Conservation (phyloP, 129 eudicot genomes). For the Kitagawia praeruptora region DNA sequence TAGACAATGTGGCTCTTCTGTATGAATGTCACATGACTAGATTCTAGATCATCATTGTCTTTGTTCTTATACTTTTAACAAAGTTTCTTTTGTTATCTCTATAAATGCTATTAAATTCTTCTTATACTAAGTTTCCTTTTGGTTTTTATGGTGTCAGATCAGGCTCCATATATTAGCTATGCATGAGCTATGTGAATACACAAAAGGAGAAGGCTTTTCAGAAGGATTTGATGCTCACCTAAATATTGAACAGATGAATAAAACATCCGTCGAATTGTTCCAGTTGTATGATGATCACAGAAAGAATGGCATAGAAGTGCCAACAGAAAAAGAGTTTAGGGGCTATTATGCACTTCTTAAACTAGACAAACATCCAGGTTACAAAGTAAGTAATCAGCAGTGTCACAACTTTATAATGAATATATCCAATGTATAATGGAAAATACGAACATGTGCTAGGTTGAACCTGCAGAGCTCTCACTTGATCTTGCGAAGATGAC, state of each 20-base stretch:
- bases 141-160: conserved; percentile 46
- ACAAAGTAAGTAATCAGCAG: conserved; percentile 58
- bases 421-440: conserved; percentile 18
- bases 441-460: conserved; percentile 45
- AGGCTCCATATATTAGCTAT: conserved; percentile 90
- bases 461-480: conserved; percentile 97
- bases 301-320: conserved; percentile 73
- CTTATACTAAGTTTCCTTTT: conserved; percentile 3
- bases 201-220: conserved; percentile 95
- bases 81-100: background rate
- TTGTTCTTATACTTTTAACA: background rate
- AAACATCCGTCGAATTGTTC: conserved; percentile 90
- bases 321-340: conserved; percentile 88
- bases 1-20: background rate
- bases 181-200: conserved; percentile 92
- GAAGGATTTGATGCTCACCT: conserved; percentile 99
- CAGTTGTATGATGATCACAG: conserved; percentile 93
- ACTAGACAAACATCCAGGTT: conserved; percentile 96
- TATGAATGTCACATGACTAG: background rate
- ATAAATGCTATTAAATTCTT: background rate
- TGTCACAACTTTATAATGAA: conserved; percentile 8
- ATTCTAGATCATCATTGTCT: background rate
- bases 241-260: conserved; percentile 97
- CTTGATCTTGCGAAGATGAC: conserved; percentile 98
- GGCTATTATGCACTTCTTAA: conserved; percentile 98